Evolutionary conservation across 176 grass and related monocot genomes (phyloP), one percentile per base, ranked within the genome.

Genomic region (Ensete ventricosum): DNA sequence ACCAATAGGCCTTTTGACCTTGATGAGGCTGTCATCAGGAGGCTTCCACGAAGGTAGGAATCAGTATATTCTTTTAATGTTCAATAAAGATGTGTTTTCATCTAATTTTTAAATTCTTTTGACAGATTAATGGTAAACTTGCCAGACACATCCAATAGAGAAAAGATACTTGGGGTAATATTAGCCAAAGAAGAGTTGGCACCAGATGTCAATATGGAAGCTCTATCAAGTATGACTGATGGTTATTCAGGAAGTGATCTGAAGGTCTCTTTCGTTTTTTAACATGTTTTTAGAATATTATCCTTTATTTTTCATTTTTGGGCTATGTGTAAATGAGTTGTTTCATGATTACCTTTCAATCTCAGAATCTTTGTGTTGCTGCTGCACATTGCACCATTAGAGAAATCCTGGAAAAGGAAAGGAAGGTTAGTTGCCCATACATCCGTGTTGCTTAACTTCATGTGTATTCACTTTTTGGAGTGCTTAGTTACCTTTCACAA

Each of bases 1-100:
- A 98, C 94, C 17, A 98, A 98, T 87, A 89, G 94, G 69, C 94
- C 94, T 25, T 98, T 98, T 88, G 94, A 98, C 79, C 94, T 98
- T 76, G 94, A 98, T 22, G 94, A 98, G 80, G 94, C 94, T 83
- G 94, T 98, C 34, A 83, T 98, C 72, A 88, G 94, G 84, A 90
- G 94, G 78, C 94, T 98, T 59, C 94, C 94, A 53, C 81, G 94
- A 84, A 98, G 94, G 94, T 93, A 84, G 51, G 54, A 54, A 14
- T 62, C 68, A 73, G 14, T 62, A 64, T 23, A 17, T 51, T 51
- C 24, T 7, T 27, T 16, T 23, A 19, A 53, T 64, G 12, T 82
- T 19, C 12, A 72, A 20, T 13, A 52, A 70, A 34, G 48, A 51
- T 3, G 48, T 50, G 48, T 14, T 65, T 52, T 77, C 21, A 64